Evolutionary conservation across 2,329 filamentous ascomycete species (phyloP).

Genomic region (Trichoderma koningiopsis): DNA sequence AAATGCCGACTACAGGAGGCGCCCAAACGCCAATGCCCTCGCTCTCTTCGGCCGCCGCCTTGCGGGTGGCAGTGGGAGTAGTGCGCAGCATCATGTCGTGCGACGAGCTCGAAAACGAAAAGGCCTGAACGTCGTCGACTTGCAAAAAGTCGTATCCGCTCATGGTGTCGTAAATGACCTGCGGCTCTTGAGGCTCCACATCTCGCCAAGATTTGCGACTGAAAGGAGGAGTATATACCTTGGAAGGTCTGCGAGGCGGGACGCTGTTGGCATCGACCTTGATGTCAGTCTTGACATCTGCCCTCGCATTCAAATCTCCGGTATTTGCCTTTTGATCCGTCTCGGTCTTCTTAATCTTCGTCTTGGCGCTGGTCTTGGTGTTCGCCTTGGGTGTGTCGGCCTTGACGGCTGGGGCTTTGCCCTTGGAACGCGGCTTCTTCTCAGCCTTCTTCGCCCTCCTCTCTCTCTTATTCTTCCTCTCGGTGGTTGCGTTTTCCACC

Average conservation of each 20-base stretch:
- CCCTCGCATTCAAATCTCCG: neutral
- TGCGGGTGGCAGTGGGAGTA: neutral
- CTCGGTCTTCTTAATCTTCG: neutral
- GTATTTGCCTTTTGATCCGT: neutral
- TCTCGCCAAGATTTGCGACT: slow-evolving; percentile 21
- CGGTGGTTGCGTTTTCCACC: neutral
- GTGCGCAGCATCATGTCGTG: slow-evolving; percentile 20
- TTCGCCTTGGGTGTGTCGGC: neutral
- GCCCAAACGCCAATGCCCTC: slow-evolving; percentile 24
- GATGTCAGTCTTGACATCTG: slow-evolving; percentile 9
- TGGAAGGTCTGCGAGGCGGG: slow-evolving; percentile 20
- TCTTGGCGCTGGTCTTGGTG: neutral
- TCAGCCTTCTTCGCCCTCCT: neutral
- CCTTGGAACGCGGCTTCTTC: slow-evolving; percentile 5
- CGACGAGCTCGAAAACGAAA: slow-evolving; percentile 21
- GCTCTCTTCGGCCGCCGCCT: slow-evolving; percentile 18
- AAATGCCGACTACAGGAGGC: slow-evolving; percentile 24
- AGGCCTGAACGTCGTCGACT: slow-evolving; percentile 25
- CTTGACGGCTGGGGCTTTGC: slow-evolving; percentile 5
- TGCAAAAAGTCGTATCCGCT: slow-evolving; percentile 24
- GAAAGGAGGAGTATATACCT: slow-evolving; percentile 20
- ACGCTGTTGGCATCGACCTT: slow-evolving; percentile 9
- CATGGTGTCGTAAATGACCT: slow-evolving; percentile 23
- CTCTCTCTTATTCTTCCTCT: slow-evolving; percentile 14
- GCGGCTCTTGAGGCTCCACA: slow-evolving; percentile 24